Conservation (phyloP, 352 stramenopile genomes). For the Pythium rishiriense region DNA sequence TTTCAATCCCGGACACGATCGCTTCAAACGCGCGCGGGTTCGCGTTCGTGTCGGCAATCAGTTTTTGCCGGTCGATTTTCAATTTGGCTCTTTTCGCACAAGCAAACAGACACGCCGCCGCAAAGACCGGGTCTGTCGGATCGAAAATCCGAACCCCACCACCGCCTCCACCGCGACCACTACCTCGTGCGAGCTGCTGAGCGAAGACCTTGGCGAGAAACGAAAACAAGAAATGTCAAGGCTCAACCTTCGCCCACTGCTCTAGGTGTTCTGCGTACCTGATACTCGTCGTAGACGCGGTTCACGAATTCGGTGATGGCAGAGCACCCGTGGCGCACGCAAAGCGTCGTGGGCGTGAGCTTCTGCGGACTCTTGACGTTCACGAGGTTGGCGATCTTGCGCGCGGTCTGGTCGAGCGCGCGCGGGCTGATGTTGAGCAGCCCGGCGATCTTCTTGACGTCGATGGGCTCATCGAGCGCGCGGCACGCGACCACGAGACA, state of each 20-base stretch:
- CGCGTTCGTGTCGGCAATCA: conserved; percentile 61
- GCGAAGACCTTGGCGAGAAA: conserved; percentile 28
- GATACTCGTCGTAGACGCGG: conserved; percentile 61
- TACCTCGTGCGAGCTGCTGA: conserved; percentile 26
- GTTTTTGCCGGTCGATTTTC: conserved; percentile 53
- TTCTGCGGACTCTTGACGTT: conserved; percentile 46
- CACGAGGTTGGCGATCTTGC: conserved; percentile 55
- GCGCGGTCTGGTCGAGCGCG: conserved; percentile 46
- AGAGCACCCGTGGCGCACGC: conserved; percentile 74
- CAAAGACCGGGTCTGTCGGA: conserved; percentile 51
- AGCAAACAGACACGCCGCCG: conserved; percentile 64
- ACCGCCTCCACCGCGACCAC: conserved; percentile 15
- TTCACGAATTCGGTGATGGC: conserved; percentile 61
- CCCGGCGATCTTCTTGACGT: conserved; percentile 41
- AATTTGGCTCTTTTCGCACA: conserved; percentile 72
- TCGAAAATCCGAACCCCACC: conserved; percentile 31
- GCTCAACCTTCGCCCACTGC: not conserved
- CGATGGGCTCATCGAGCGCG: conserved; percentile 48
- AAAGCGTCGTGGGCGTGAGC: conserved; percentile 53
- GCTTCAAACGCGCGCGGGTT: conserved; percentile 62
- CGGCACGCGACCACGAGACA: conserved; percentile 64
- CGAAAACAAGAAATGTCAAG: not conserved
- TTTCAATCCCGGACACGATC: conserved; percentile 72
- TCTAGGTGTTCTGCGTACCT: conserved; percentile 11
- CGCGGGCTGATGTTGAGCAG: conserved; percentile 44